Evolutionary conservation across 805 yeast genomes (phyloP).

Genomic region (Isabelozyma heimii): DNA sequence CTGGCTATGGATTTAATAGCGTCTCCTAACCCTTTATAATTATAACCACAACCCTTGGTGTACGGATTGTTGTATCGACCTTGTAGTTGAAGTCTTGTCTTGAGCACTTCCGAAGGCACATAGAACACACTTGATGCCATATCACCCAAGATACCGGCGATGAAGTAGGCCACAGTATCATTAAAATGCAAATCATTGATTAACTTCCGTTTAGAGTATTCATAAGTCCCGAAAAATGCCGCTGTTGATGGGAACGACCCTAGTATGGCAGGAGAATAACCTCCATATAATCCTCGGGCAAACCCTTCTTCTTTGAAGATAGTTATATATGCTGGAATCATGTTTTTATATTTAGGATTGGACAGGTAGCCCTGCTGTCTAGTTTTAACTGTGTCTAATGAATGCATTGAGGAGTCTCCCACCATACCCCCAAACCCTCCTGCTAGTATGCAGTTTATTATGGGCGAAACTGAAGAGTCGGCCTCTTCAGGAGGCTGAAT

Average conservation of each 20-base stretch:
- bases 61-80: constrained; percentile 79
- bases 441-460: constrained; percentile 68
- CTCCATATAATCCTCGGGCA: constrained; percentile 81
- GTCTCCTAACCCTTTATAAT: constrained; percentile 70
- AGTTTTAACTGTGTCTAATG: constrained; percentile 94
- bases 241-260: constrained; percentile 96
- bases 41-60: constrained; percentile 76
- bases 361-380: constrained; percentile 93
- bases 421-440: constrained; percentile 95
- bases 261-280: constrained; percentile 85
- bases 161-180: constrained; percentile 75
- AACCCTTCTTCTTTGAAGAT: constrained; percentile 86
- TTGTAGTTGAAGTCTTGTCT: constrained; percentile 90
- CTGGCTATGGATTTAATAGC: constrained; percentile 65
- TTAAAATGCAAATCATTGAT: constrained; percentile 62
- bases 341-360: constrained; percentile 63
- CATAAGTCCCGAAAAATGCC: constrained; percentile 91
- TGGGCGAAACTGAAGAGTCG: constrained; percentile 32
- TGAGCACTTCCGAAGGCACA: constrained; percentile 93
- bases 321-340: constrained; percentile 72
- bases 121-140: constrained; percentile 82
- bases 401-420: constrained; percentile 93
- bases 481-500: constrained; percentile 1
- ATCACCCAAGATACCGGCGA: constrained; percentile 93
- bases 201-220: constrained; percentile 68